phyloP scores from a whole-genome alignment of 805 yeast genomes.

The Debaryomyces prosopidis region DNA sequence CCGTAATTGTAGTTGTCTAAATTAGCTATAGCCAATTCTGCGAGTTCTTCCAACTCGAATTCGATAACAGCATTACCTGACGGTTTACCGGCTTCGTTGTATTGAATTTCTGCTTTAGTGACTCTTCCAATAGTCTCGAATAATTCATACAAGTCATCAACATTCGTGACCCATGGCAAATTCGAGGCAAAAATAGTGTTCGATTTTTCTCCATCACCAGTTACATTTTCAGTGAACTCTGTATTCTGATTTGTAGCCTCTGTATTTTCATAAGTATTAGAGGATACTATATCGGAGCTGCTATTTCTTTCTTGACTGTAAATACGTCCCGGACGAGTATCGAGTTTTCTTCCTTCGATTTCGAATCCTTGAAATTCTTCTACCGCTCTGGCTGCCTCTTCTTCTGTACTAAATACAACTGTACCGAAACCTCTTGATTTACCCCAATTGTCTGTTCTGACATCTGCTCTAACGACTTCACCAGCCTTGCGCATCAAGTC shows the following conservation, averaged over 20 bases:
- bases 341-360: constrained; percentile 73
- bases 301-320: constrained; percentile 3
- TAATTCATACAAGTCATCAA: constrained; percentile 78
- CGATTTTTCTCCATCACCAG: constrained; percentile 55
- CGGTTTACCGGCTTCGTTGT: constrained; percentile 60
- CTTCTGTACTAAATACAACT: constrained; percentile 64
- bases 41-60: constrained; percentile 64
- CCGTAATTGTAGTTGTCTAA: constrained; percentile 84
- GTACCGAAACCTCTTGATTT: constrained; percentile 87
- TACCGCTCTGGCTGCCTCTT: constrained; percentile 73
- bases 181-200: constrained; percentile 64
- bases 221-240: constrained; percentile 66
- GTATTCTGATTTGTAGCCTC: constrained; percentile 32
- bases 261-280: neutral
- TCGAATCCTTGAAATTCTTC: constrained; percentile 66
- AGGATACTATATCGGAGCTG: neutral
- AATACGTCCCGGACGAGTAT: constrained; percentile 69
- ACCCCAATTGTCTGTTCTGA: constrained; percentile 64
- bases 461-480: constrained; percentile 78
- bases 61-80: constrained; percentile 86
- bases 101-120: constrained; percentile 72
- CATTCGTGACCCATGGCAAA: constrained; percentile 87
- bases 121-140: constrained; percentile 84
- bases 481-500: constrained; percentile 82
- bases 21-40: constrained; percentile 72